phyloP scores from a whole-genome alignment of 331 rosid genomes.

The Erythrophleum ivorense region DNA sequence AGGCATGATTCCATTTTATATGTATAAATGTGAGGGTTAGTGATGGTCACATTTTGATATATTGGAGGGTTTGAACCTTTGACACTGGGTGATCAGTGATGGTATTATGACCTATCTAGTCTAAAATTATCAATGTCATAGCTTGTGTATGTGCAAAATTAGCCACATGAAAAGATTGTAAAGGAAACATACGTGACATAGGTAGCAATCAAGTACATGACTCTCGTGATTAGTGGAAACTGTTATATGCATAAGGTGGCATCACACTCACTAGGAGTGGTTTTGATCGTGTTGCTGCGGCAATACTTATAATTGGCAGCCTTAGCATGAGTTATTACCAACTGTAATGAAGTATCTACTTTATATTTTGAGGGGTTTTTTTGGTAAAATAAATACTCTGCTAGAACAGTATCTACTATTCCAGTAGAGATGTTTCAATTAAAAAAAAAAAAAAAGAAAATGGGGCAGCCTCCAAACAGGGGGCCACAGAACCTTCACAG shows the following conservation, averaged over 20 bases:
- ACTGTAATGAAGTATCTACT: no score
- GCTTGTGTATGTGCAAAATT: conserved; percentile 45
- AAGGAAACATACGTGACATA: conserved; percentile 34
- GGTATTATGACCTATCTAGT: conserved; percentile 30
- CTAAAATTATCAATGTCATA: conserved; percentile 20
- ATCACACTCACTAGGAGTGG: no score
- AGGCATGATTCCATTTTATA: conserved; percentile 39
- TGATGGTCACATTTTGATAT: conserved; percentile 5
- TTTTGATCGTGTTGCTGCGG: background rate
- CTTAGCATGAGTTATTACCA: background rate
- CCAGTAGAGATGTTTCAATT: no score
- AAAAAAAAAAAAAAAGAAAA: no score
- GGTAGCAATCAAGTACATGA: conserved; percentile 28
- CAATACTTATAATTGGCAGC: background rate
- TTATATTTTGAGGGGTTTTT: no score
- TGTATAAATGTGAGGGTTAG: conserved; percentile 33
- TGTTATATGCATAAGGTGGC: background rate
- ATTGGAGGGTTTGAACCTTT: background rate
- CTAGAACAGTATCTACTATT: no score
- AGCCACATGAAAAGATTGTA: conserved; percentile 33
- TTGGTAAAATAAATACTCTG: no score
- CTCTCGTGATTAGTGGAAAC: conserved; percentile 1
- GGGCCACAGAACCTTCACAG: no score
- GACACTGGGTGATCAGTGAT: background rate
- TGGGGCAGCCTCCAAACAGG: no score